Conservation (phyloP, 2,329 filamentous ascomycete species). For the Diplodia mutila region DNA sequence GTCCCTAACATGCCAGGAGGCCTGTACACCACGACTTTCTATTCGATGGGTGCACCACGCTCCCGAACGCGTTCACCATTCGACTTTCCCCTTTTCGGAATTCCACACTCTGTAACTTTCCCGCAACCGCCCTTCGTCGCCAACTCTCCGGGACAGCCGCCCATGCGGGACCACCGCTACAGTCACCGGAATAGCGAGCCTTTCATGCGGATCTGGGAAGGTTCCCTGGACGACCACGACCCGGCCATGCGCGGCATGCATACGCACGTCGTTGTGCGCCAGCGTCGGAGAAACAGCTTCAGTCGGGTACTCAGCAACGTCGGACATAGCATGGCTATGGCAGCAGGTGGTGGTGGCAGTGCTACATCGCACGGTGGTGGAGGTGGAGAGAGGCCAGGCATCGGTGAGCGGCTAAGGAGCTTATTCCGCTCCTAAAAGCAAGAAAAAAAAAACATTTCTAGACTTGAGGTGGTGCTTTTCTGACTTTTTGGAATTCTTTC, state of each 20-base stretch:
- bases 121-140: background rate
- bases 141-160: background rate
- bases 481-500: background rate
- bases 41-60: background rate
- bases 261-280: background rate
- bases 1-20: conserved; percentile 22
- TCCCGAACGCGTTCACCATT: background rate
- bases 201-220: background rate
- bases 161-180: background rate
- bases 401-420: conserved; percentile 18
- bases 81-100: conserved; percentile 5
- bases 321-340: conserved; percentile 6
- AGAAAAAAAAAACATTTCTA: background rate
- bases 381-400: conserved; percentile 6
- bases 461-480: background rate
- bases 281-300: conserved; percentile 13
- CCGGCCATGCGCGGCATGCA: background rate
- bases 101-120: background rate
- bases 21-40: conserved; percentile 2
- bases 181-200: background rate
- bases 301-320: conserved; percentile 2
- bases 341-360: background rate
- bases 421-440: conserved; percentile 10
- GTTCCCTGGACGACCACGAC: conserved; percentile 1
- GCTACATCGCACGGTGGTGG: no score